These are phyloP conservation scores for Aspergillus bombycis DNA, from an alignment of 2,329 filamentous ascomycete species.

Conservation along the genomic window DNA sequence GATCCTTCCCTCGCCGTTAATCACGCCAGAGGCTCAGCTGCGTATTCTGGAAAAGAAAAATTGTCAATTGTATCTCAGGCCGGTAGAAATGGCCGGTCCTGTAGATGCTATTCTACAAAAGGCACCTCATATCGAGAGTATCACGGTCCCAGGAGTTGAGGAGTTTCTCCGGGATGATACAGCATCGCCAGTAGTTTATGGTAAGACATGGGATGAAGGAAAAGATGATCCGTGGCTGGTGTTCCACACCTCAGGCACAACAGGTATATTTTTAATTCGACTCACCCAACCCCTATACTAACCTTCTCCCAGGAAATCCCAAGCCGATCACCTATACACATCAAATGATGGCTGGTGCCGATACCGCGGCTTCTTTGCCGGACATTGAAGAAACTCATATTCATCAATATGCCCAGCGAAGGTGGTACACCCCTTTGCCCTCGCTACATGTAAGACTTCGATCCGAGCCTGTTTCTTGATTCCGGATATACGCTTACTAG, in stretches of 20 bases:
- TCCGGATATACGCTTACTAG: conserved; percentile 3
- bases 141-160: conserved; percentile 19
- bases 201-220: conserved; percentile 30
- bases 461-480: accelerated
- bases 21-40: conserved; percentile 6
- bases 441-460: conserved; percentile 13
- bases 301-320: not conserved
- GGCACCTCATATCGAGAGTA: conserved; percentile 15
- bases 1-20: not conserved
- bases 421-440: conserved; percentile 27
- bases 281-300: not conserved
- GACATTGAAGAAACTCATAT: conserved; percentile 15
- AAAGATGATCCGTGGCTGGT: conserved; percentile 33
- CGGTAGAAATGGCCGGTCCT: conserved; percentile 13
- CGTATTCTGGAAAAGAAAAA: conserved; percentile 18
- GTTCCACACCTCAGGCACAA: conserved; percentile 34
- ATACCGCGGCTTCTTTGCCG: conserved; percentile 1
- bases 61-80: conserved; percentile 25
- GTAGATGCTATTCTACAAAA: conserved; percentile 13
- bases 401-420: conserved; percentile 15
- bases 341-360: not conserved
- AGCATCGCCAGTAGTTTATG: conserved; percentile 20
- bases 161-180: conserved; percentile 20
- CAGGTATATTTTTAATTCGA: conserved; percentile 19
- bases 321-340: not conserved